Evolutionary conservation across 2,329 filamentous ascomycete genomes (phyloP).

Genomic region (Endoconidiophora laricicola): DNA sequence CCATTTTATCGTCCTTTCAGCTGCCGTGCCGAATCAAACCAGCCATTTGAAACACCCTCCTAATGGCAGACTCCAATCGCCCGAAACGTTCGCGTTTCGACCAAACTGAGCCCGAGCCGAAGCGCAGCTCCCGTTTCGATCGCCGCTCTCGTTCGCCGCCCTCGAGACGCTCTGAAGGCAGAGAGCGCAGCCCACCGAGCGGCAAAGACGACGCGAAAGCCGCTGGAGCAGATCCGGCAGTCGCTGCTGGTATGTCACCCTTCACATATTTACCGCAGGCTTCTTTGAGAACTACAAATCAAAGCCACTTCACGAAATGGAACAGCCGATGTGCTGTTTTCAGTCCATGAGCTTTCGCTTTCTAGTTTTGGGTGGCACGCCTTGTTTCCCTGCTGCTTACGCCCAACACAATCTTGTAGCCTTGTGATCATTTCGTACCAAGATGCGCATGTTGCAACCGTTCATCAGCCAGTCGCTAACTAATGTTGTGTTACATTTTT

Average conservation of each 20-base stretch:
- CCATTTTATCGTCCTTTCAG: not conserved
- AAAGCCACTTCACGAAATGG: too few species aligned
- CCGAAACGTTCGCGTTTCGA: slow-evolving; percentile 87
- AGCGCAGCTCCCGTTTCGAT: slow-evolving; percentile 68
- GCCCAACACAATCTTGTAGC: not conserved
- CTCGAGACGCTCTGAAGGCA: slow-evolving; percentile 45
- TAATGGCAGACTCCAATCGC: slow-evolving; percentile 60
- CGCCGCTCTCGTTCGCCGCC: slow-evolving; percentile 76
- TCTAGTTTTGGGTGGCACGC: too few species aligned
- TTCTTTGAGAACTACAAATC: not conserved
- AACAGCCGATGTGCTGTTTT: not conserved
- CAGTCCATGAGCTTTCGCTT: too few species aligned
- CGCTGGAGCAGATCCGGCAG: slow-evolving; percentile 45
- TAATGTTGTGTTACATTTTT: slow-evolving; percentile 10
- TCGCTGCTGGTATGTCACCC: slow-evolving; percentile 50
- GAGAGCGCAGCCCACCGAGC: slow-evolving; percentile 58
- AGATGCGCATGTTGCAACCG: not conserved
- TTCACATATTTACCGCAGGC: not conserved
- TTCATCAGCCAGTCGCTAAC: slow-evolving; percentile 15
- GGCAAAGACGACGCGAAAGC: slow-evolving; percentile 6
- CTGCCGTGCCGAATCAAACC: not conserved
- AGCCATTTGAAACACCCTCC: not conserved
- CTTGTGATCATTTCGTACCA: not conserved
- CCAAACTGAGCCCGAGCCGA: slow-evolving; percentile 69
- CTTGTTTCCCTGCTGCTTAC: too few species aligned